Evolutionary conservation across 129 eudicot species (phyloP), one percentile per base, ranked within the genome.

Genomic region (Silybum marianum): DNA sequence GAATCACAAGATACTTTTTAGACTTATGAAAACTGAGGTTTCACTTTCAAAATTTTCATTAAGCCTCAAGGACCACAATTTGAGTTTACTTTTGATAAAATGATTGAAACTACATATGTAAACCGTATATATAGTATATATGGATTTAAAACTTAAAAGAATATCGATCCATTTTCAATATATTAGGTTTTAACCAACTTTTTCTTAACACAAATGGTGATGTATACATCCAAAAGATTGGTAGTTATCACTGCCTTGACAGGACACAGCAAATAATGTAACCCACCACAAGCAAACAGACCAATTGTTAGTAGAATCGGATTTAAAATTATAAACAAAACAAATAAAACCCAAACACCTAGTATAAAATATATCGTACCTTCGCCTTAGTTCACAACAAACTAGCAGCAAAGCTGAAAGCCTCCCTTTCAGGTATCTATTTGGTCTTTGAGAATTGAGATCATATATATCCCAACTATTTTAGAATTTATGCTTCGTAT

Each of bases 271-370:
- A 13, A 14, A 69, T 24, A 3, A 11, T 13, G n/a, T 69, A 69
- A 69, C 72, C 72, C 72, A 28, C 38, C 72, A 69, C 72, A 69
- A 69, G 39, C 72, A 28, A 69, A 69, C 32, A 69, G 72, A 69
- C n/a, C 38, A 26, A 70, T 51, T 1, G 63, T 18, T 51, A 51
- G 63, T 51, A 51, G 63, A 51, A 51, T 51, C 19, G 22, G 63
- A 51, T 51, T 14, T 70, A 30, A 30, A 28, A 13, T 7, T 1
- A 30, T 30, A 30, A 70, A 70, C 19, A 70, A 16, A 13, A 30
- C 24, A 62, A 7, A 7, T 62, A 62, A 62, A 21, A 22, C 44
- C 9, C 60, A 42, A 36, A 44, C 12, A 39, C 39, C 69, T 14
- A 75, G 46, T 75, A 75, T 75, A 75, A 75, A 75, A 25, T 28